A percentile compares a stretch with the other conserved stretches of the same genome.
Conservation (phyloP, 2,329 filamentous ascomycete genomes). For the Penicillium janthinellum region DNA sequence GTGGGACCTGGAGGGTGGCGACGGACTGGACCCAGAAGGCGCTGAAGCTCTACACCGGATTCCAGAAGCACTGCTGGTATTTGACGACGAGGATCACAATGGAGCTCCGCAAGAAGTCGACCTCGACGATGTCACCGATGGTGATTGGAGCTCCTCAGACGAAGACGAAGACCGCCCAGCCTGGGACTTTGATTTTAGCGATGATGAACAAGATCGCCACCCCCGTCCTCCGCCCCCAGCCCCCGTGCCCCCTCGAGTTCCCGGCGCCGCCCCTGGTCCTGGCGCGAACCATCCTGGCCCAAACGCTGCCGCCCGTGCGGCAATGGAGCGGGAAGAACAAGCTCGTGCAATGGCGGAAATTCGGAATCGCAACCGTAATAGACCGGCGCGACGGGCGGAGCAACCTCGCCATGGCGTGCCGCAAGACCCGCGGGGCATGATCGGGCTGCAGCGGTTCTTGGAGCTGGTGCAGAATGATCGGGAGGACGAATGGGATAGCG, state of each 20-base stretch:
- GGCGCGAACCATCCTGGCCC: conserved; percentile 32
- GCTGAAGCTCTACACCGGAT: conserved; percentile 45
- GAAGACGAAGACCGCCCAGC: conserved; percentile 21
- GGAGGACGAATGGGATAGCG: conserved; percentile 63
- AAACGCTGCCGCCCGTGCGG: conserved; percentile 40
- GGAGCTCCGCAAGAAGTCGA: conserved; percentile 13
- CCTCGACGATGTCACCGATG: conserved; percentile 29
- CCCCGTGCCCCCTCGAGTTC: conserved; percentile 41
- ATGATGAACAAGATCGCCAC: conserved; percentile 27
- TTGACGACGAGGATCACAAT: conserved; percentile 32
- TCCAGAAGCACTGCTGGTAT: conserved; percentile 42
- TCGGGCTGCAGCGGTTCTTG: conserved; percentile 54
- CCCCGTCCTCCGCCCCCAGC: conserved; percentile 42
- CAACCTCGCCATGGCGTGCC: conserved; percentile 1
- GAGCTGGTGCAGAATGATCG: conserved; percentile 55
- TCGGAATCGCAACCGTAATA: conserved; percentile 30
- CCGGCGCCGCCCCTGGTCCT: conserved; percentile 29
- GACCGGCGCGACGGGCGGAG: conserved; percentile 8
- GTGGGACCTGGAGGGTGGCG: conserved; percentile 86
- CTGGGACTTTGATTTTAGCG: conserved; percentile 23
- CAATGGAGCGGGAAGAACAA: conserved; percentile 42
- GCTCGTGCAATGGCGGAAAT: conserved; percentile 44
- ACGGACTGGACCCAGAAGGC: conserved; percentile 53
- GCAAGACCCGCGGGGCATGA: conserved; percentile 21
- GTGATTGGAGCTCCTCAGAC: conserved; percentile 31